Base-by-base conservation (phyloP, 2,329 filamentous ascomycete species). In the Coniochaeta sp. region DNA sequence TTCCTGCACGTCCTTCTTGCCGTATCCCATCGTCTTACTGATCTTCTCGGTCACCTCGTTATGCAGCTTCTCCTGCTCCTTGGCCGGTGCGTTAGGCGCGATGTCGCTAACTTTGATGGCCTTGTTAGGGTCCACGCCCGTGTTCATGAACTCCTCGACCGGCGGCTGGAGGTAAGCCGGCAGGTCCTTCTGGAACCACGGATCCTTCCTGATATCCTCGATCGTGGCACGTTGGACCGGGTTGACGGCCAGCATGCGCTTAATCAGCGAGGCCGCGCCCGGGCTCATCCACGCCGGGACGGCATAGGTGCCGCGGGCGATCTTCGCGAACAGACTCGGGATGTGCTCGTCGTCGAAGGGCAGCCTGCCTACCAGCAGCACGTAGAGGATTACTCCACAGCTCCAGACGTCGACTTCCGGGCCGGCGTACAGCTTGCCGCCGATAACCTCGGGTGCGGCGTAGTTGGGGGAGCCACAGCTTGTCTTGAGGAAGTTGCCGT, bases 321-420 rank as follows among this genome's bases (percentile, higher is more conserved):
- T 99, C 75, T 99, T 99, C 70, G 94, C 92, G 73, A 99, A 99
- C 4, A 99, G 77, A 42, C 91, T 91, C 2, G 94, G 94, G 58
- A 99, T 99, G 66, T 97, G 95, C 63, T 99, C 94, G 66, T 99
- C 94, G 71, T 99, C 94, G 65, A 99, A 99, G 8, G 94, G 94
- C 42, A 99, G 76, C 56, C 89, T 80, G 52, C 89, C 89, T 26
- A 89, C 87, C 28, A 94, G 75, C 57, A 94, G 73, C 33, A 91
- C 89, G 68, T 90, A 94, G 40, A 94, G 78, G 63, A 96, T 96
- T 57, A 96, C 91, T 55, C 91, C 91, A 65, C 91, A 87, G 69
- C 92, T 97, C 94, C 94, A 99, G 2, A 99, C 94, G 67, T 99
- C 94, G 32, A 99, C 94, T 70, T 99, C 94, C 0, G 94, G 92